phyloP scores from a whole-genome alignment of 2,329 filamentous ascomycete species.

The Penicillium sp. region DNA sequence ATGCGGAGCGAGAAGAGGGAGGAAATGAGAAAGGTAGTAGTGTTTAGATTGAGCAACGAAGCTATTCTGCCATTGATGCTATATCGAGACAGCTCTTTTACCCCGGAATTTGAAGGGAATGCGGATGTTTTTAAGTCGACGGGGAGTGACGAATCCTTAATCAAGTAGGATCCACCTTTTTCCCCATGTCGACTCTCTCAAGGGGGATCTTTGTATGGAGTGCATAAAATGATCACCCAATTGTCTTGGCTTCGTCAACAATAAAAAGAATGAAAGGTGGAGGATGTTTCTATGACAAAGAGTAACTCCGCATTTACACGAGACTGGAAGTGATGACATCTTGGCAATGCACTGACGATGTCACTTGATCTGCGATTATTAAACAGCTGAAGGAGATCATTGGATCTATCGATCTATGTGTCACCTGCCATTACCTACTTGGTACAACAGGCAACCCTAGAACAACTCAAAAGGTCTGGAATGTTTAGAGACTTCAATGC shows the following conservation, averaged over 20 bases:
- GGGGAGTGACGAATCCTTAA: slow-evolving; percentile 13
- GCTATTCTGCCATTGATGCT: neutral
- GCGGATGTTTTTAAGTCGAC: slow-evolving; percentile 2
- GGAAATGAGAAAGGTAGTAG: neutral
- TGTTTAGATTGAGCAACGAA: neutral
- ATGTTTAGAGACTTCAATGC: neutral
- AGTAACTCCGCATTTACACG: slow-evolving; percentile 2
- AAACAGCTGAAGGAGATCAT: neutral
- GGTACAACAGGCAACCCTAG: neutral
- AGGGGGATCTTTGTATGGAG: slow-evolving; percentile 14
- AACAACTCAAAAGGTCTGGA: neutral
- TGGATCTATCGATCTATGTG: neutral
- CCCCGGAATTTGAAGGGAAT: slow-evolving; percentile 18
- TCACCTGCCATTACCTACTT: neutral
- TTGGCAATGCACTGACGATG: slow-evolving; percentile 9
- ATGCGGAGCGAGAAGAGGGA: neutral
- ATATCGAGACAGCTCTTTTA: slow-evolving; percentile 4
- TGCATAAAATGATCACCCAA: slow-evolving; percentile 20
- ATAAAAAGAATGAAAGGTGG: neutral
- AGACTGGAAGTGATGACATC: slow-evolving; percentile 5
- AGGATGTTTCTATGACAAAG: slow-evolving; percentile 11
- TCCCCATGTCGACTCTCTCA: neutral
- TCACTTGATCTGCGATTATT: slow-evolving; percentile 9
- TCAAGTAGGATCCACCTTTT: slow-evolving; percentile 6
- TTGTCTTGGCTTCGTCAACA: slow-evolving; percentile 5